Percentiles rank a stretch among this genome's conserved stretches.
Evolutionary conservation across 768 basidiomycete species (phyloP).

Genomic region (Termitomyces eurrhizus): DNA sequence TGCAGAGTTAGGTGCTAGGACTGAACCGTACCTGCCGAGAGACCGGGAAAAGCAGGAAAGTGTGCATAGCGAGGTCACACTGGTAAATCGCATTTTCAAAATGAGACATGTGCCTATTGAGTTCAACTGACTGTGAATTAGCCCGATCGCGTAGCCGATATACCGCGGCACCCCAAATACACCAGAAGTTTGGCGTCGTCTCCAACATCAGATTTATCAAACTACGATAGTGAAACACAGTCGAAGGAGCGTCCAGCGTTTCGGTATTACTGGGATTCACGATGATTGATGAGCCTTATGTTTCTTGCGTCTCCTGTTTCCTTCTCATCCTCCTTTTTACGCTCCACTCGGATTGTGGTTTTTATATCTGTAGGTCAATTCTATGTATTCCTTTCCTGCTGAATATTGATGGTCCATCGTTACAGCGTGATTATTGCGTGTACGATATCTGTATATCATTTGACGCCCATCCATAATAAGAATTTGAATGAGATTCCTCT

Average conservation of each 20-base stretch:
- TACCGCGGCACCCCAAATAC: constrained; percentile 10
- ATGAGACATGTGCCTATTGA: neutral
- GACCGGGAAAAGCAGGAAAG: constrained; percentile 7
- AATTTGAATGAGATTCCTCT: neutral
- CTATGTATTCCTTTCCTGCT: neutral
- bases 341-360: neutral
- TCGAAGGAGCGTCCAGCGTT: constrained; percentile 22
- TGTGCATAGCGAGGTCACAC: neutral
- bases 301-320: neutral
- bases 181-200: constrained; percentile 9
- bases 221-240: constrained; percentile 20
- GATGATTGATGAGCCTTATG: constrained; percentile 6
- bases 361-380: neutral
- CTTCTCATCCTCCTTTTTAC: neutral
- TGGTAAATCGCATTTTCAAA: constrained; percentile 3
- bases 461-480: neutral
- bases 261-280: constrained; percentile 29
- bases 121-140: neutral
- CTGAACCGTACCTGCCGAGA: neutral
- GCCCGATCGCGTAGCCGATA: constrained; percentile 13
- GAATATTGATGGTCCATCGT: neutral
- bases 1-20: neutral
- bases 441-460: neutral
- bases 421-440: neutral
- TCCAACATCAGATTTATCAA: constrained; percentile 17